Conservation (phyloP, 2,329 filamentous ascomycete species). For the Sporothrix brasiliensis region DNA sequence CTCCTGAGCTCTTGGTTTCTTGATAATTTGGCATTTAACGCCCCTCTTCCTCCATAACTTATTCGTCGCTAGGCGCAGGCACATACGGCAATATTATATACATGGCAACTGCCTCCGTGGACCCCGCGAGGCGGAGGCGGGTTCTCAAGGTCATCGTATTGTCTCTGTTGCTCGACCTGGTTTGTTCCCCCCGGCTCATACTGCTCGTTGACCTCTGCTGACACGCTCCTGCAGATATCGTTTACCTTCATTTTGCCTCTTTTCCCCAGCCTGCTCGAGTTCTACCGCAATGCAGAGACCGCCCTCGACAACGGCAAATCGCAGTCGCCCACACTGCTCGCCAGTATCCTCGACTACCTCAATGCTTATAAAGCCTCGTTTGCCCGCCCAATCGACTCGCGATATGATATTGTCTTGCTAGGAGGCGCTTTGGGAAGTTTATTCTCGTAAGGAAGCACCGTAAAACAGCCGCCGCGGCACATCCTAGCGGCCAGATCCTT, state of each 20-base stretch:
- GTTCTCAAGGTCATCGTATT: slow-evolving; percentile 87
- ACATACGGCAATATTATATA: slow-evolving; percentile 35
- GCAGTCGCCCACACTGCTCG: slow-evolving; percentile 68
- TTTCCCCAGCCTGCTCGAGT: slow-evolving; percentile 92
- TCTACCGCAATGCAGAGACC: slow-evolving; percentile 86
- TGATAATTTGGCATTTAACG: too few relatives aligned
- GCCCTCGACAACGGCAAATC: slow-evolving; percentile 46
- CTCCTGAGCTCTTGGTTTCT: too few relatives aligned
- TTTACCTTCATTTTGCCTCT: slow-evolving; percentile 98
- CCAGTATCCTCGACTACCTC: slow-evolving; percentile 76
- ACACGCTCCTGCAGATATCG: slow-evolving; percentile 67
- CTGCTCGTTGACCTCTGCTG: slow-evolving; percentile 11
- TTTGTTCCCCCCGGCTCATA: slow-evolving; percentile 44
- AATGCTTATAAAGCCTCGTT: slow-evolving; percentile 96
- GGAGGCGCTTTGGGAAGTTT: slow-evolving; percentile 91
- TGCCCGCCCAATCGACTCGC: slow-evolving; percentile 86
- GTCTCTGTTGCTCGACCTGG: slow-evolving; percentile 85
- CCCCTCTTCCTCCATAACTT: not conserved
- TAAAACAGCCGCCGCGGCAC: not conserved
- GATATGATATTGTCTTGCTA: slow-evolving; percentile 95
- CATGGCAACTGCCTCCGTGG: slow-evolving; percentile 50
- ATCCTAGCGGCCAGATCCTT: not conserved
- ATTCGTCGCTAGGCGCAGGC: slow-evolving; percentile 12
- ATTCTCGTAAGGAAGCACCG: slow-evolving; percentile 64
- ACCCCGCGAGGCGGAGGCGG: slow-evolving; percentile 67